Percentiles rank a stretch among this genome's conserved stretches.
Conservation (phyloP, 805 yeast species). For the Kazachstania kunashirensis region DNA sequence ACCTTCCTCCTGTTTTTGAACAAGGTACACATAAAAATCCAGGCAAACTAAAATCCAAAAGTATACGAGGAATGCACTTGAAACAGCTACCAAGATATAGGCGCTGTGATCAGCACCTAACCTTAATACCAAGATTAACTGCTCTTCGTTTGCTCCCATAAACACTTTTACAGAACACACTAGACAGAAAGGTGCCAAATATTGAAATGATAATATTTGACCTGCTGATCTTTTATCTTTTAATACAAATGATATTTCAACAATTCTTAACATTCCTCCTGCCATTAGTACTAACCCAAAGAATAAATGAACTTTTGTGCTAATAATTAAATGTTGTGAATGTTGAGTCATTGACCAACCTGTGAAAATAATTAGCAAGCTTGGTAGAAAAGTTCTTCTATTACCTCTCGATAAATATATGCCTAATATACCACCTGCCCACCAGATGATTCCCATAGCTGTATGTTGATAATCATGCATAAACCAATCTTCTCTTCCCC, state of each 20-base stretch:
- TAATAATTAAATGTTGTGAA: conserved; percentile 60
- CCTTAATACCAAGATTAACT: conserved; percentile 56
- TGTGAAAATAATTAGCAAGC: conserved; percentile 71
- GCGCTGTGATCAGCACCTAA: conserved; percentile 80
- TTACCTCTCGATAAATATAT: conserved; percentile 62
- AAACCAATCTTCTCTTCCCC: conserved; percentile 84
- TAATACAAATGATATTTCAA: conserved; percentile 73
- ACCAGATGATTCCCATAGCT: conserved; percentile 93
- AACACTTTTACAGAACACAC: conserved; percentile 72
- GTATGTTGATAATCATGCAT: conserved; percentile 95
- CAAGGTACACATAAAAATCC: conserved; percentile 45
- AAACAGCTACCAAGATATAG: conserved; percentile 58
- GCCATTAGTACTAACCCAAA: conserved; percentile 74
- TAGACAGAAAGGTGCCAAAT: conserved; percentile 73
- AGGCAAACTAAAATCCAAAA: conserved; percentile 57
- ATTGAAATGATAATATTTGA: conserved; percentile 62
- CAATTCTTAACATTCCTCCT: conserved; percentile 67
- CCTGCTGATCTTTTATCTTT: conserved; percentile 46
- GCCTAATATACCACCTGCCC: conserved; percentile 88
- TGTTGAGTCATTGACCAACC: conserved; percentile 95
- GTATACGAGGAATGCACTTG: conserved; percentile 64
- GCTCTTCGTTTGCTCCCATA: conserved; percentile 92
- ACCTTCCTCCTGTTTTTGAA: conserved; percentile 7
- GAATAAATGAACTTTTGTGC: conserved; percentile 80
- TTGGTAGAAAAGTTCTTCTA: conserved; percentile 67